Evolutionary conservation across 495 filamentous ascomycete genomes (phyloP), one percentile per base, ranked within the genome.

Genomic region (Penicillium angulare): DNA sequence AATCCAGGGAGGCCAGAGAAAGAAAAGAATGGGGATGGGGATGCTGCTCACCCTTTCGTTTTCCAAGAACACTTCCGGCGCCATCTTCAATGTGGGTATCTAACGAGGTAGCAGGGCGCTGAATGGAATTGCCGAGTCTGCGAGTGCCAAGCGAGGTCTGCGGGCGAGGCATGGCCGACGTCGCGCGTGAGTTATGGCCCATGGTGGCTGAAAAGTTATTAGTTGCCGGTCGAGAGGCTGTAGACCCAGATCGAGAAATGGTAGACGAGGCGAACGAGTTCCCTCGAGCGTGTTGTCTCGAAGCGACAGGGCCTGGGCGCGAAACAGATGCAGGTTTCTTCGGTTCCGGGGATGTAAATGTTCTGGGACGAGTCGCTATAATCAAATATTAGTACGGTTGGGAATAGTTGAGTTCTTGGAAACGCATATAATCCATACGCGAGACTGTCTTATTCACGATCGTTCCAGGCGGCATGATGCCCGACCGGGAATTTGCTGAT

Each of bases 1-100:
- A 29, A 7, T 55, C 61, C 61, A 68, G 46, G 43, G 44, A 63
- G 57, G 53, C 53, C 55, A 51, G 50, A 58, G 55, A 29, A 41
- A 52, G 23, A 49, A 41, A 24, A 6, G 20, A 24, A 59, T 55
- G 66, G 58, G 56, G 63, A 58, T 63, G 52, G 59, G 47, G 36
- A 34, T 50, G n/a, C n/a, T 27, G 72, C 82, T 64, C 90, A 92
- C 88, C 88, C 79, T 89, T 88, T 65, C 79, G 68, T 71, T 85
- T 81, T 55, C 78, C 76, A 32, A 76, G 57, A 4, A 73, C 64
- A 53, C 70, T 69, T 31, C 52, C 59, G 56, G 70, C 52, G 33
- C 69, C 51, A 65, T 72, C 74, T 63, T 73, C 75, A 17, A 64
- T 57, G 50, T 82, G 77, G 53, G 74, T 77, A 44, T 82, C 82